Base-by-base conservation (phyloP, 768 basidiomycete genomes). In the Tricholoma saponaceum region DNA sequence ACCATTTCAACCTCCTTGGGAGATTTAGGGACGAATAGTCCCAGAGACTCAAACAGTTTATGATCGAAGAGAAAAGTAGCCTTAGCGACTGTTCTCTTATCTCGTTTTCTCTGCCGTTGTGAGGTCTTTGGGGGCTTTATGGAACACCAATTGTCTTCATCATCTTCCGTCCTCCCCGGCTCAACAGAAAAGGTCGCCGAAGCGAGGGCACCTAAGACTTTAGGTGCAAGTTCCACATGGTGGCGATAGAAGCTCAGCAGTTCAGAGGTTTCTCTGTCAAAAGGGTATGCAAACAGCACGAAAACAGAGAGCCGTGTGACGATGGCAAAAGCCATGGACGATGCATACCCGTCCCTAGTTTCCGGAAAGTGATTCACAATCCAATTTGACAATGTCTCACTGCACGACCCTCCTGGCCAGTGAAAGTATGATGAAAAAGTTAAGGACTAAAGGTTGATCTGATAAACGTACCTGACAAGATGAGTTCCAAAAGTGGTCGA, bases 251-350 rank as follows among this genome's bases (percentile, higher is more conserved):
- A 51, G 18, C 60, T 61, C 20, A 73, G 56, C 5, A 51, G 50
- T 49, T 57, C 60, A 25, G 46, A 26, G 1, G 20, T 54, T 4
- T 62, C 56, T 12, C 60, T 50, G 5, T 60, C 57, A 41, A 32
- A 43, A 6, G 56, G 51, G 20, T 66, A 69, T 3, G 69, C 54
- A 52, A 68, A 52, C 53, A 66, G 62, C 0, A 73, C 51, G 54
- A 54, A 59, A 14, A 62, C 57, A 3, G 70, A 69, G 33, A 76
- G 57, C 20, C 58, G 56, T 9, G 41, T 59, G 37, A 76, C 60
- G 25, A 76, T 52, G 18, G 46, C 57, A 25, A 33, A 49, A 16
- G 64, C 56, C 25, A 20, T 55, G 4, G 74, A 74, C 3, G 46
- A 8, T 13, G 49, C 55, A 47, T 70, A 62, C 16, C 57, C 63